phyloP scores from a whole-genome alignment of 495 filamentous ascomycete genomes.

The Choiromyces venosus region DNA sequence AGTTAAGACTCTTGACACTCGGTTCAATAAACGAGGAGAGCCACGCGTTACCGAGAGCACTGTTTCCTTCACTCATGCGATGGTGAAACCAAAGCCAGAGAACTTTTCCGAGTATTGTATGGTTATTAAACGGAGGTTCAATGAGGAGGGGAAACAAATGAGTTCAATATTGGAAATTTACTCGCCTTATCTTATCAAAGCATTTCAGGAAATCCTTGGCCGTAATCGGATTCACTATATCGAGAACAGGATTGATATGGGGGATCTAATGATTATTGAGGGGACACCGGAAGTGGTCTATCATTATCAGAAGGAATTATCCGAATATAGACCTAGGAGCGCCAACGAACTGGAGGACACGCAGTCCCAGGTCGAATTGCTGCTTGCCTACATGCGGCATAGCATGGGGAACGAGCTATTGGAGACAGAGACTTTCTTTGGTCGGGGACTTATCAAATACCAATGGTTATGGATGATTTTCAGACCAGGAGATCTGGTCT shows the following conservation, averaged over 20 bases:
- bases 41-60: background rate
- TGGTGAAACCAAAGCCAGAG: background rate
- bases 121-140: background rate
- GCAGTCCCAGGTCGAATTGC: background rate
- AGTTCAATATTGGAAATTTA: background rate
- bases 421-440: background rate
- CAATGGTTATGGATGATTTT: slow-evolving; percentile 36
- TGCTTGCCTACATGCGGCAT: background rate
- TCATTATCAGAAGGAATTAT: background rate
- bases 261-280: slow-evolving; percentile 2
- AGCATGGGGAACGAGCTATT: background rate
- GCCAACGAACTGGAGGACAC: background rate
- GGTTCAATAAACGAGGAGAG: background rate
- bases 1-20: background rate
- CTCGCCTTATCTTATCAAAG: background rate
- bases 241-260: background rate
- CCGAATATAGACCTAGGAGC: background rate
- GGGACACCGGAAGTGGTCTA: background rate
- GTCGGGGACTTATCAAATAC: slow-evolving; percentile 30
- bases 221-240: background rate
- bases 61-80: background rate
- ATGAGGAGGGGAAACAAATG: background rate
- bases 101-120: background rate
- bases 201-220: background rate
- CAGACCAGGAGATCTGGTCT: slow-evolving; percentile 35